These are phyloP conservation scores for Lachancea quebecensis DNA, from an alignment of 805 yeast genomes.

Conservation along the genomic window DNA sequence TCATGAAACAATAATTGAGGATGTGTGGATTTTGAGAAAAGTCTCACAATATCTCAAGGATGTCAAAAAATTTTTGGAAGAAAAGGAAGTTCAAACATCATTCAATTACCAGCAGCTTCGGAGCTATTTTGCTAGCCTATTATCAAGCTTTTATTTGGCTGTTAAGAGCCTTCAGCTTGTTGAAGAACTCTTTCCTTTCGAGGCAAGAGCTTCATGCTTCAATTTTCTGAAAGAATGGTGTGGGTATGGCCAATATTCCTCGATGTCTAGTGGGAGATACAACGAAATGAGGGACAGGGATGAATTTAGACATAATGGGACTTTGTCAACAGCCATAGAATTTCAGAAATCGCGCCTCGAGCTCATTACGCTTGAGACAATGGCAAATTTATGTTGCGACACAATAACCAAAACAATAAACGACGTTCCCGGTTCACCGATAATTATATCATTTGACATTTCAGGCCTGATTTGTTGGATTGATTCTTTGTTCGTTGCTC, in stretches of 20 bases:
- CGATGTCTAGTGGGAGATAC: slow-evolving; percentile 61
- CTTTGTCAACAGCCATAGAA: slow-evolving; percentile 64
- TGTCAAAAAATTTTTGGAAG: slow-evolving; percentile 52
- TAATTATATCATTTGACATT: slow-evolving; percentile 63
- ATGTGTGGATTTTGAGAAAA: slow-evolving; percentile 61
- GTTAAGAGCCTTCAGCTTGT: slow-evolving; percentile 36
- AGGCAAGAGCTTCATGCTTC: slow-evolving; percentile 76
- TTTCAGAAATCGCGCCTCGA: slow-evolving; percentile 68
- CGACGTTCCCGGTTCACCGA: slow-evolving; percentile 23
- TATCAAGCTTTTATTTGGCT: slow-evolving; percentile 68
- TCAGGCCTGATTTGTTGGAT: slow-evolving; percentile 71
- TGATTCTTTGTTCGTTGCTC: slow-evolving; percentile 57
- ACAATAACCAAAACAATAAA: slow-evolving; percentile 45
- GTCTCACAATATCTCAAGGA: slow-evolving; percentile 56
- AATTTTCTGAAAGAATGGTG: slow-evolving; percentile 89
- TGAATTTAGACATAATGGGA: slow-evolving; percentile 33
- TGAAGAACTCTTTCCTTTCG: slow-evolving; percentile 70
- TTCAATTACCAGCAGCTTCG: slow-evolving; percentile 71
- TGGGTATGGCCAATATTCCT: slow-evolving; percentile 67
- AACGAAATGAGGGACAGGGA: slow-evolving; percentile 41
- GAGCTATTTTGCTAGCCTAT: slow-evolving; percentile 73
- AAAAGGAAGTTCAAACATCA: slow-evolving; percentile 51
- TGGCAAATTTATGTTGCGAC: slow-evolving; percentile 80
- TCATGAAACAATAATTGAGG: slow-evolving; percentile 45
- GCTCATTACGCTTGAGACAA: slow-evolving; percentile 66